These are phyloP conservation scores for Cucumis cinereus DNA, from an alignment of 306 rosid genomes.

Conservation along the genomic window DNA sequence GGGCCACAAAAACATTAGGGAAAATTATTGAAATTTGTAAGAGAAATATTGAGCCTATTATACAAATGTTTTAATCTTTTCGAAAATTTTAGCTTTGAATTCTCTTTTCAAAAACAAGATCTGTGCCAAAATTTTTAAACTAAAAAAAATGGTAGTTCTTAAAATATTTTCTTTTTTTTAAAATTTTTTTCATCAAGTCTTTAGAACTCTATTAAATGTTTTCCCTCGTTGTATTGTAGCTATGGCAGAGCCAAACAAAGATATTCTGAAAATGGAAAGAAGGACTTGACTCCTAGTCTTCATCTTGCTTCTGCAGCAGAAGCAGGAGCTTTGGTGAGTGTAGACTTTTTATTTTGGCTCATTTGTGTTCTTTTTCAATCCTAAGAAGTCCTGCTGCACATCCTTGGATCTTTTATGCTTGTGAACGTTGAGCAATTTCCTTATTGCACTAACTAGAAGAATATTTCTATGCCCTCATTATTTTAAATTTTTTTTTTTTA, in stretches of 20 bases:
- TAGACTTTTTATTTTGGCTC: background rate
- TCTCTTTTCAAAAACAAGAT: background rate
- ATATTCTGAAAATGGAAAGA: conserved; percentile 54
- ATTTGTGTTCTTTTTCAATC: background rate
- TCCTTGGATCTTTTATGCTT: background rate
- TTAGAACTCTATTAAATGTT: background rate
- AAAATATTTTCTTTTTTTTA: background rate
- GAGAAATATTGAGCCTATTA: background rate
- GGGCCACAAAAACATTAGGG: background rate
- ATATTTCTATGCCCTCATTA: background rate
- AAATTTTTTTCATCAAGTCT: background rate
- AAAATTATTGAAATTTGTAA: background rate
- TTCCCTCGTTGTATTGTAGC: conserved; percentile 27
- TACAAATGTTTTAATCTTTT: background rate
- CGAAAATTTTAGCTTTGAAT: background rate
- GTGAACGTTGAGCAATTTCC: background rate
- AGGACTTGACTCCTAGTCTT: conserved; percentile 52
- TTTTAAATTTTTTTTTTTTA: background rate
- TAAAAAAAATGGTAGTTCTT: background rate
- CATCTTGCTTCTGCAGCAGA: conserved; percentile 98
- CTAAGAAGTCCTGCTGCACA: background rate
- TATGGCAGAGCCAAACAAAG: conserved; percentile 80
- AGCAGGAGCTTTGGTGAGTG: conserved; percentile 90
- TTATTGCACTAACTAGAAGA: conserved; percentile 4
- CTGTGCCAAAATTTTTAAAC: background rate